A percentile compares a stretch with the other conserved stretches of the same genome.
Conservation (phyloP, 139 green algal species). For the Picochlorum sp. region DNA sequence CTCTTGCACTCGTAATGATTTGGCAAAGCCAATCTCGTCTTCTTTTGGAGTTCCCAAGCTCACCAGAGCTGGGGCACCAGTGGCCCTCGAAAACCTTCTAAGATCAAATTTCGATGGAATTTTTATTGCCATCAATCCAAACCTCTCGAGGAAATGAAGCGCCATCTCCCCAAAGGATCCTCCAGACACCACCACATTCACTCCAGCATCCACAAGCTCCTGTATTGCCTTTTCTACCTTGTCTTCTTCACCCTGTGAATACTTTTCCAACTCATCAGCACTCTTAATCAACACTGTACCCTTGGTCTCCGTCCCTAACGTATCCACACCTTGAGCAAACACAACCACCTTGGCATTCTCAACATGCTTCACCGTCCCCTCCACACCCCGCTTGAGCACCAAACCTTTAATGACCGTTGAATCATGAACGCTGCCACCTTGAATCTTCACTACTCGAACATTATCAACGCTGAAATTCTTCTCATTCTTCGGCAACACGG, state of each 20-base stretch:
- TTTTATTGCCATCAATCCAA: slow-evolving; percentile 68
- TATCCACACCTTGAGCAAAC: slow-evolving; percentile 75
- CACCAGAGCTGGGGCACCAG: slow-evolving; percentile 62
- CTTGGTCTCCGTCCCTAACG: slow-evolving; percentile 77
- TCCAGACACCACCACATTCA: slow-evolving; percentile 71
- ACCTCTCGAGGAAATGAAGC: slow-evolving; percentile 95
- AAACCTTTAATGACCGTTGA: slow-evolving; percentile 73
- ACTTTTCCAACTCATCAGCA: slow-evolving; percentile 88
- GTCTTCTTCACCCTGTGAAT: slow-evolving; percentile 79
- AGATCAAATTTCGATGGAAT: slow-evolving; percentile 98
- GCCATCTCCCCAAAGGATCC: slow-evolving; percentile 90
- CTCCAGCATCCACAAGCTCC: slow-evolving; percentile 46
- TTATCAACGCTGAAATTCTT: slow-evolving; percentile 99
- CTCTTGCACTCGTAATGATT: slow-evolving; percentile 34
- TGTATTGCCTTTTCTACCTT: slow-evolving; percentile 85
- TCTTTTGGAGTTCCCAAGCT: slow-evolving; percentile 53
- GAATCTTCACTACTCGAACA: slow-evolving; percentile 91
- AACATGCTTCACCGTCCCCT: slow-evolving; percentile 72
- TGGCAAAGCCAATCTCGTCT: slow-evolving; percentile 74
- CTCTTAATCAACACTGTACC: slow-evolving; percentile 94
- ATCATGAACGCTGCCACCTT: slow-evolving; percentile 56
- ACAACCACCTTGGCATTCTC: slow-evolving; percentile 85
- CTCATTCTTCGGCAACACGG: slow-evolving; percentile 87
- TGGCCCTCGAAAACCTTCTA: slow-evolving; percentile 85
- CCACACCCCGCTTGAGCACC: slow-evolving; percentile 77